A percentile compares a stretch with the other conserved stretches of the same genome.
phyloP scores from a whole-genome alignment of 176 grass and related monocot genomes.

The Melocanna baccifera region DNA sequence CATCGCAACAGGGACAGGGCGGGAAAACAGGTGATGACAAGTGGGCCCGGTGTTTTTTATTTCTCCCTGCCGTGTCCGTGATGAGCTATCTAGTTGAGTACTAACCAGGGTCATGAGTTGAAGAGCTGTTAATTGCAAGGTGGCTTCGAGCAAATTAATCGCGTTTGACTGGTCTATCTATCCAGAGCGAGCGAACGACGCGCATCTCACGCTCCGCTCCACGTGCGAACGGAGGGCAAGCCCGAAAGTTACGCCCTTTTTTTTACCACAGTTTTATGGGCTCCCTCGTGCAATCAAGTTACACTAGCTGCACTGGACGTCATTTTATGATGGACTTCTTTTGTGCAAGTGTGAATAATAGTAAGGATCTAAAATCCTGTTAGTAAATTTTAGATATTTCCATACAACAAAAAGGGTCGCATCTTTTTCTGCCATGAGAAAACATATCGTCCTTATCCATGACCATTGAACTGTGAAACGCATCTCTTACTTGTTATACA shows the following conservation, averaged over 20 bases:
- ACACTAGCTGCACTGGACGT: no score
- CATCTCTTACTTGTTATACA: no score
- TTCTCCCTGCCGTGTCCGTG: neutral
- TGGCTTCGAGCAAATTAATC: neutral
- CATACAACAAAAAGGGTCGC: no score
- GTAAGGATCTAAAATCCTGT: no score
- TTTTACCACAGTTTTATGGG: neutral
- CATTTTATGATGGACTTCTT: no score
- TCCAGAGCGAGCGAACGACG: neutral
- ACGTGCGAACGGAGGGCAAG: slow-evolving; percentile 10
- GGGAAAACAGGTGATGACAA: neutral
- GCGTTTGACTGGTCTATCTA: neutral
- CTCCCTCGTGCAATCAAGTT: no score
- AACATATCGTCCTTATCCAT: no score
- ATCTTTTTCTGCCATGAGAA: no score
- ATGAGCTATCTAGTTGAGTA: no score
- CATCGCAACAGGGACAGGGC: neutral
- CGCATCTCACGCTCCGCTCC: neutral
- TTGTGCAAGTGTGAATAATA: no score
- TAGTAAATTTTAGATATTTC: no score
- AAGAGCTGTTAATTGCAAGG: neutral
- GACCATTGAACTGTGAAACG: no score
- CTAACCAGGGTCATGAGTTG: neutral
- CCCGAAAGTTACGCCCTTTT: neutral
- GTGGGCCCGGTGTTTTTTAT: neutral